These are phyloP conservation scores for Aureobasidium uvarum DNA, from an alignment of 2,329 filamentous ascomycete species.

Conservation along the genomic window DNA sequence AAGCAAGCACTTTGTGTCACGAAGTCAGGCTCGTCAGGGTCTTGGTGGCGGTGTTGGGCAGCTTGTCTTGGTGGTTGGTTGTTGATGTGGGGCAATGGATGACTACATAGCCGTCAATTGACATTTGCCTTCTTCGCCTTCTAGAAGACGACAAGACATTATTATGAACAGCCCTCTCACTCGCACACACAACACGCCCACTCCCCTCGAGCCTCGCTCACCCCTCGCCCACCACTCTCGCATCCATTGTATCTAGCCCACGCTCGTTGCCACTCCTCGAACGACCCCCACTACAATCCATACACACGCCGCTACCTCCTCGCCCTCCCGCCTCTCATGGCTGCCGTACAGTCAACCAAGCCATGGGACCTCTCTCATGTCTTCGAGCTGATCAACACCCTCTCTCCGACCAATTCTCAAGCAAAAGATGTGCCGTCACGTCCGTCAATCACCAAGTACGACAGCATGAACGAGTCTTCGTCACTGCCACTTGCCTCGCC, in stretches of 20 bases:
- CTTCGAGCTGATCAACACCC: slow-evolving; percentile 43
- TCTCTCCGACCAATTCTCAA: slow-evolving; percentile 26
- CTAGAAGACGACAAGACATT: slow-evolving; percentile 1
- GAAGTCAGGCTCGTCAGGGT: not conserved
- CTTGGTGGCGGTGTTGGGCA: slow-evolving; percentile 2
- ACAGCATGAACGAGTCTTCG: slow-evolving; percentile 15
- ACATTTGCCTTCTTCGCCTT: slow-evolving; percentile 13
- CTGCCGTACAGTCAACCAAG: slow-evolving; percentile 36
- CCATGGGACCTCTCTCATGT: slow-evolving; percentile 51
- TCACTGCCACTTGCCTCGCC: slow-evolving; percentile 21
- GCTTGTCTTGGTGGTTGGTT: not conserved
- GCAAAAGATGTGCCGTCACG: slow-evolving; percentile 5
- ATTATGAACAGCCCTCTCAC: slow-evolving; percentile 14
- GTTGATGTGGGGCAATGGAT: slow-evolving; percentile 16
- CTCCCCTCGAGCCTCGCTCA: slow-evolving; percentile 3
- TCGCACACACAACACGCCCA: not conserved
- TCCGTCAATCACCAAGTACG: slow-evolving; percentile 19
- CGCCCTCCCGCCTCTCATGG: slow-evolving; percentile 31
- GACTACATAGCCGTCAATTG: slow-evolving; percentile 21
- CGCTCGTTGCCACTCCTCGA: slow-evolving; percentile 10
- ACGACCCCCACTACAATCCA: not conserved
- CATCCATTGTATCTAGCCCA: not conserved
- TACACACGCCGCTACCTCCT: not conserved
- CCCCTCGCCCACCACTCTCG: not conserved
- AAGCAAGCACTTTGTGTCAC: not conserved